Percentiles rank a stretch among this genome's conserved stretches.
Conservation (phyloP, 2,329 filamentous ascomycete species). For the Monilinia aucupariae region DNA sequence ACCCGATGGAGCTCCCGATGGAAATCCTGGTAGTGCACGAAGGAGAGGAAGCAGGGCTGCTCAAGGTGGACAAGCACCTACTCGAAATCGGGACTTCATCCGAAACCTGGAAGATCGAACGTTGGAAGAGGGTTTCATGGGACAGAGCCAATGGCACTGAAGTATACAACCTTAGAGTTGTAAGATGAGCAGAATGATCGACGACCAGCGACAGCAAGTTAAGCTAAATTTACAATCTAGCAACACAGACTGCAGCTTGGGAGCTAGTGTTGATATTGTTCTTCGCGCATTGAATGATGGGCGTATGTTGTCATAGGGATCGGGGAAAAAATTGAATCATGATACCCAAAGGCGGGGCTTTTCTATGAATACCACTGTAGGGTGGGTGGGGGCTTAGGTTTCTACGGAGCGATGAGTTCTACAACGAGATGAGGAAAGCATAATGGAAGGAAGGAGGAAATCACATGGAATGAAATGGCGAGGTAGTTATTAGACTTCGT, state of each 20-base stretch:
- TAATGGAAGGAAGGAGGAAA: not conserved
- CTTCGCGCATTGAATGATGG: slow-evolving; percentile 8
- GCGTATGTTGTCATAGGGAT: slow-evolving; percentile 12
- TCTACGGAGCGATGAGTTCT: slow-evolving; percentile 9
- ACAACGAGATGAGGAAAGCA: slow-evolving; percentile 2
- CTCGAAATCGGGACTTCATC: slow-evolving; percentile 79
- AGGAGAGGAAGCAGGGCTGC: slow-evolving; percentile 71
- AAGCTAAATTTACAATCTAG: slow-evolving; percentile 2
- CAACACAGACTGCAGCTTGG: slow-evolving; percentile 1
- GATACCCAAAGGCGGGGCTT: slow-evolving; percentile 16
- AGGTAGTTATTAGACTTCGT: not conserved
- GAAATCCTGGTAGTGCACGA: slow-evolving; percentile 53
- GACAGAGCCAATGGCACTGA: slow-evolving; percentile 64
- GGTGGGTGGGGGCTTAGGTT: not conserved
- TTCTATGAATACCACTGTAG: slow-evolving; percentile 6
- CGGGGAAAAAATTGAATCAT: slow-evolving; percentile 17
- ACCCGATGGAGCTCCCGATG: slow-evolving; percentile 69
- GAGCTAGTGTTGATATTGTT: slow-evolving; percentile 16
- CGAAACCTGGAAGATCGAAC: slow-evolving; percentile 91
- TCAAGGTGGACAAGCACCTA: slow-evolving; percentile 48
- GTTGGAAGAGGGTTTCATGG: slow-evolving; percentile 85
- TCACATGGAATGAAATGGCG: not conserved
- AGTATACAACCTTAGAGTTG: not conserved
- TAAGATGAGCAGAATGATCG: slow-evolving; percentile 5
- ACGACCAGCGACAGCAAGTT: not conserved